Base-by-base conservation (phyloP, 164 flowering plant species). In the Umbilicus rupestris region DNA sequence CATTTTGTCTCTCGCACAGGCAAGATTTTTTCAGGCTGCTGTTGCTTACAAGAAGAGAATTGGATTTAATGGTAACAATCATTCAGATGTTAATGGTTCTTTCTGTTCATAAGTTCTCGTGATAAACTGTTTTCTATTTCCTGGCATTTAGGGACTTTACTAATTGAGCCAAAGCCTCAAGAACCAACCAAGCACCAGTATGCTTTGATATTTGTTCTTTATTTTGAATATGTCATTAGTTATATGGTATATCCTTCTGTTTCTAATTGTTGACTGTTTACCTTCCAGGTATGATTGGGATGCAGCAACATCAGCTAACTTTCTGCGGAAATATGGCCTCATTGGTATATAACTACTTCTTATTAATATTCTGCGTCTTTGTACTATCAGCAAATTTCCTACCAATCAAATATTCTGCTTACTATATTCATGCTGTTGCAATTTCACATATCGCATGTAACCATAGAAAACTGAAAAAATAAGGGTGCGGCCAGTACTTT, bases 151-250 rank as follows among this genome's bases (percentile, higher is more conserved):
- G 97, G 96, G 37, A 90, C 96, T 44, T 73, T 91, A 26, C 80
- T 94, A 66, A 89, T 94, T 63, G 99, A 94, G 79, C 97, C 99
- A 64, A 91, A 94, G 80, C 99, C 99, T 63, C 99, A 94, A 77
- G 99, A 94, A 73, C 97, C 99, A 20, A 94, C 99, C 42, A 91
- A 94, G 47, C 99, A 94, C 75, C 99, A 94, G 99, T 91, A 86
- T 69, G 82, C 33, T 72, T 64, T 47, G 19, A 42, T 30, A 2
- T 12, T 68, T 29, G 16, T 55, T 39, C 57, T 19, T 64, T 42
- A 30, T 26, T 8, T 46, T 57, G 29, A 11, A 37, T 17, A 33
- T 20, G 29, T 20, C 16, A 30, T 52, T 7, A 44, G 5, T 15
- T 69, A 11, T 39, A 1, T 29, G 22, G 26, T 73, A 39, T 24